Conservation (phyloP, 805 yeast species). For the Candida nemodendra region DNA sequence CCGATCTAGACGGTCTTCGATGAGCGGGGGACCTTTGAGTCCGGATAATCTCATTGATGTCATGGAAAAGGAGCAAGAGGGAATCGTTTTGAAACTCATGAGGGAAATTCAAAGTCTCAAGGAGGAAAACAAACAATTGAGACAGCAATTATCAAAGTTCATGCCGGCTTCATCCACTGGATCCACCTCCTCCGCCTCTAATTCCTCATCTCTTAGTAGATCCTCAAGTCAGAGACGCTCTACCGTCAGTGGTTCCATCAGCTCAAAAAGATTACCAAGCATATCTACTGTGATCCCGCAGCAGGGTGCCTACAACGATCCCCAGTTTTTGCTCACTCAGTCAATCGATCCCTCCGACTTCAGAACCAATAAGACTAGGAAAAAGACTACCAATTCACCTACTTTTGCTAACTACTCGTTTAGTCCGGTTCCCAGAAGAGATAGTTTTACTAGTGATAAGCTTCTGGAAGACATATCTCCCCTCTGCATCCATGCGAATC, state of each 20-base stretch:
- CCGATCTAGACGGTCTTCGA: slow-evolving; percentile 19
- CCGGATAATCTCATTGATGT: slow-evolving; percentile 53
- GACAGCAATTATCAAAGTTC: slow-evolving; percentile 28
- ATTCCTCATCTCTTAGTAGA: slow-evolving; percentile 21
- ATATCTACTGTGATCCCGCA: slow-evolving; percentile 9
- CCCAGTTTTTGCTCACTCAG: slow-evolving; percentile 8
- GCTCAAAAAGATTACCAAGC: slow-evolving; percentile 23
- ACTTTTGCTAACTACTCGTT: slow-evolving; percentile 22
- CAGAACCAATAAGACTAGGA: slow-evolving; percentile 18
- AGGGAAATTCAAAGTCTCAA: slow-evolving; percentile 55
- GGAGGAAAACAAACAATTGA: slow-evolving; percentile 49
- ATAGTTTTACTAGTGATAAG: slow-evolving; percentile 11
- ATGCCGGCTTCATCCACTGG: slow-evolving; percentile 15
- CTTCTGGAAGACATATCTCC: slow-evolving; percentile 20
- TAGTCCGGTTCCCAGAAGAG: slow-evolving; percentile 12
- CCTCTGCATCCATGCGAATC: slow-evolving; percentile 9
- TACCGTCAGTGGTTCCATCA: slow-evolving; percentile 22
- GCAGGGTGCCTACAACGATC: slow-evolving; percentile 3
- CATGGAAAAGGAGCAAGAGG: slow-evolving; percentile 77
- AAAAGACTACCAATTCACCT: slow-evolving; percentile 14
- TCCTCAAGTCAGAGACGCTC: slow-evolving; percentile 27
- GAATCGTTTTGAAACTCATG: slow-evolving; percentile 65
- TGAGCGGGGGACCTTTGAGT: slow-evolving; percentile 24
- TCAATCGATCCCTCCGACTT: slow-evolving; percentile 6
- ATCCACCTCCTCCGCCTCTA: slow-evolving; percentile 18